These are phyloP conservation scores for Cordyceps cateniannulata DNA, from an alignment of 2,329 filamentous ascomycete genomes.

Conservation along the genomic window DNA sequence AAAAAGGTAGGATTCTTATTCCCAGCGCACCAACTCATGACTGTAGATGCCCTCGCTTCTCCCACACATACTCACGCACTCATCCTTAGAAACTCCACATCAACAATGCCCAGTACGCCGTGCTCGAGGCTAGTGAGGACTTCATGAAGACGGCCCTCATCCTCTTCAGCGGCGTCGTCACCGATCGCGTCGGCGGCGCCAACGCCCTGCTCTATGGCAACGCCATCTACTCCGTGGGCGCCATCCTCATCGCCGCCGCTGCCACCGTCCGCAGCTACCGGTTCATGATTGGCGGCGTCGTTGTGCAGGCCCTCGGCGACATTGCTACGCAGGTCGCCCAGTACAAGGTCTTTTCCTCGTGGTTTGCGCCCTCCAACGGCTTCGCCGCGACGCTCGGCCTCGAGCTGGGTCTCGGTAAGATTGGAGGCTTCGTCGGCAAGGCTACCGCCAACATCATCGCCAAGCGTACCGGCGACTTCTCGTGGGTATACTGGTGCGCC, in stretches of 20 bases:
- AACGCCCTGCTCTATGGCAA: slow-evolving; percentile 56
- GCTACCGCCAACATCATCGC: slow-evolving; percentile 54
- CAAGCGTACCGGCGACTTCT: slow-evolving; percentile 50
- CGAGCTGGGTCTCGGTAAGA: slow-evolving; percentile 54
- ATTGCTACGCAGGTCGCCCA: slow-evolving; percentile 58
- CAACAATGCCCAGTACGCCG: slow-evolving; percentile 52
- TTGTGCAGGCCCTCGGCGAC: slow-evolving; percentile 53
- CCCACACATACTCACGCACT: not conserved
- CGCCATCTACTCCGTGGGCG: slow-evolving; percentile 49
- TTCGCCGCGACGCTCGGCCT: slow-evolving; percentile 57
- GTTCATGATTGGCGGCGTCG: slow-evolving; percentile 52
- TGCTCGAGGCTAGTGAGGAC: slow-evolving; percentile 54
- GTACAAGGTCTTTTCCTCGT: slow-evolving; percentile 59
- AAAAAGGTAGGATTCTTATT: slow-evolving; percentile 37
- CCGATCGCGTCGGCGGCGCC: slow-evolving; percentile 53
- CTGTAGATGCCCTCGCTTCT: too few species aligned
- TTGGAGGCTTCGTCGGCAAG: slow-evolving; percentile 55
- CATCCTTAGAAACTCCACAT: slow-evolving; percentile 43
- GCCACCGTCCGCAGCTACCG: slow-evolving; percentile 49
- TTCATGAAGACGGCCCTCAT: slow-evolving; percentile 56
- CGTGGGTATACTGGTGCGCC: slow-evolving; percentile 55
- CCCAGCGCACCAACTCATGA: fast-evolving
- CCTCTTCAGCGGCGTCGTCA: slow-evolving; percentile 46
- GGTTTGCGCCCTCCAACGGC: slow-evolving; percentile 55
- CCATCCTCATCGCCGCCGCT: slow-evolving; percentile 52